A percentile compares a stretch with the other conserved stretches of the same genome.
These are phyloP conservation scores for Saitozyma podzolica DNA, from an alignment of 768 basidiomycete species.

Conservation along the genomic window DNA sequence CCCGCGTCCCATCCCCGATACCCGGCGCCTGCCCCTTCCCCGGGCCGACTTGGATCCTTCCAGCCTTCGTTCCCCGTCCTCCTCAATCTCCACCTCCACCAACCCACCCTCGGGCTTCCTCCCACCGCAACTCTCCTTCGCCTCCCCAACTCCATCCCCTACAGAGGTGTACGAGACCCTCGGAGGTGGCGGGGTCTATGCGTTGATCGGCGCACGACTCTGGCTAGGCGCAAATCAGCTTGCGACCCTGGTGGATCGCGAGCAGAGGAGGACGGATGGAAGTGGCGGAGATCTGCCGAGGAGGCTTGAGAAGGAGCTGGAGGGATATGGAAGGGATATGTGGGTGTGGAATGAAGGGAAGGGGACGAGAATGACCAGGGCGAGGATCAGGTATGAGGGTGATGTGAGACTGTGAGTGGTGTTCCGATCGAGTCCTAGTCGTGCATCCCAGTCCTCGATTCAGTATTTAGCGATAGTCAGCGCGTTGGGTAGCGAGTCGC, in stretches of 20 bases:
- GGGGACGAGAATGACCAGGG: too few relatives aligned
- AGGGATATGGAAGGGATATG: too few relatives aligned
- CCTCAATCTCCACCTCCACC: not conserved
- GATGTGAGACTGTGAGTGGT: too few relatives aligned
- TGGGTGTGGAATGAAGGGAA: too few relatives aligned
- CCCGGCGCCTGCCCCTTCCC: not conserved
- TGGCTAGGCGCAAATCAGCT: slow-evolving; percentile 30
- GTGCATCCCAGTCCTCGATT: slow-evolving; percentile 25
- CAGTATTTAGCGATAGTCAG: slow-evolving; percentile 37
- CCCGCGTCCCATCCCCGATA: not conserved
- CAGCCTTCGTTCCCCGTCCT: too few relatives aligned
- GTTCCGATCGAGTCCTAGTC: too few relatives aligned
- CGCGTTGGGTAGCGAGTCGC: slow-evolving; percentile 26
- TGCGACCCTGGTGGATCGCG: slow-evolving; percentile 28
- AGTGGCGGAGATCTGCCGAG: slow-evolving; percentile 10
- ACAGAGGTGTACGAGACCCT: slow-evolving; percentile 25
- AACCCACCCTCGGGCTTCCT: slow-evolving; percentile 3
- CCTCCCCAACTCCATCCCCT: too few relatives aligned
- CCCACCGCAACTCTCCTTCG: slow-evolving; percentile 18
- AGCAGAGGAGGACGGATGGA: too few relatives aligned
- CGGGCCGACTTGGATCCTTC: not conserved
- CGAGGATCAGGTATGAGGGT: too few relatives aligned
- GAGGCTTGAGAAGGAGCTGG: too few relatives aligned
- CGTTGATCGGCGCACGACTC: slow-evolving; percentile 40
- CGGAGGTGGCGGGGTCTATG: slow-evolving; percentile 42